Base-by-base conservation (phyloP, 2,329 filamentous ascomycete species). In the Epichloe sylvatica region DNA sequence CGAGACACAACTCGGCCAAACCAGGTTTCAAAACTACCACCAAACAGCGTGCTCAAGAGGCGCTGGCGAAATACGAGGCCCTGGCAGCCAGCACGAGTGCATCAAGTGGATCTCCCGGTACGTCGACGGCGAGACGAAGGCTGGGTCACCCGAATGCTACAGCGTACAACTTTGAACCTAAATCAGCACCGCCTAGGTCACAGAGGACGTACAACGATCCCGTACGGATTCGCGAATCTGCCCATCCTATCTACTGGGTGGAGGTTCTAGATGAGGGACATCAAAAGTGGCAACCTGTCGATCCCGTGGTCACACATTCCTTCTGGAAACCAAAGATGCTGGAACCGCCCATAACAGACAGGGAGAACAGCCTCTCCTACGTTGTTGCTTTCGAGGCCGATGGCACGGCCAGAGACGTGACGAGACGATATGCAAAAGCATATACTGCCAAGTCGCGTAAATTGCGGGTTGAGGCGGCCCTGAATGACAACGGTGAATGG, bases 391-490 rank as follows among this genome's bases (percentile, higher is more conserved):
- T 95, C 55, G 85, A 94, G 55, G 79, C 81, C 12, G 85, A 94
- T 55, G 84, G 81, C 3, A 79, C 78, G 13, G 88, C 81, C 1
- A 80, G 78, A 59, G 92, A 98, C 59, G 86, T 98, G 0, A 98
- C 92, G 0, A 76, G 81, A 49, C 80, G 92, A 15, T 98, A 98
- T 61, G 76, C 82, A 1, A 94, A 92, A 64, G 83, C 84, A 0
- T 97, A 84, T 67, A 92, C 89, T 57, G 86, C 90, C 21, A 97
- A 97, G 66, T 95, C 90, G 1, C 77, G 86, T 21, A 88, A 81
- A 55, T 67, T 78, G 51, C 81, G 92, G n/a, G 76, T 98, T 2
- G 92, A 97, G 45, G 64, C 61, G 34, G 63, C 72, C 62, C 42
- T 72, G 70, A 66, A 74, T 56, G 59, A 68, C 9, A 75, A 69